Evolutionary conservation across 2,329 filamentous ascomycete species (phyloP).

Genomic region (Ophiosphaerella korrae): DNA sequence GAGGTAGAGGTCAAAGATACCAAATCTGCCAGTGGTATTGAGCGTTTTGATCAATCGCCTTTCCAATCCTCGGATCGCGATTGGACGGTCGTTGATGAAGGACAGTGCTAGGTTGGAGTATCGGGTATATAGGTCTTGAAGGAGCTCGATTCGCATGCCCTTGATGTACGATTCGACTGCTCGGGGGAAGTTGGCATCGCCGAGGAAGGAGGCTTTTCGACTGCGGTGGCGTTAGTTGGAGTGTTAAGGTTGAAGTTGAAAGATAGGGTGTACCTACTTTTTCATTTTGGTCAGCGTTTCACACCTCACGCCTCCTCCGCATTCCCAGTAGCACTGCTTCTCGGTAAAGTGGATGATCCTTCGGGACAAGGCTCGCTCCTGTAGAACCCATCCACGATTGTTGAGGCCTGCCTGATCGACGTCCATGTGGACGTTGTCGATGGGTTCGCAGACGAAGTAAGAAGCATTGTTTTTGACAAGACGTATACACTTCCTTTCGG

Average conservation of each 20-base stretch:
- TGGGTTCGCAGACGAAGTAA: constrained; percentile 11
- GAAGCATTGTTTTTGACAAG: neutral
- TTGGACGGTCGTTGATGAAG: neutral
- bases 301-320: constrained; percentile 17
- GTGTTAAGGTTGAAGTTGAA: neutral
- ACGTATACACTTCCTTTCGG: neutral
- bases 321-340: constrained; percentile 30
- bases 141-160: neutral
- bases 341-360: constrained; percentile 27
- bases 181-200: neutral
- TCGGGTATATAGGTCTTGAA: neutral
- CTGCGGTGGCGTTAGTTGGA: neutral
- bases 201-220: neutral
- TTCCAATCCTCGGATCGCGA: neutral
- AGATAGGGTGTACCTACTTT: neutral
- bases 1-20: neutral
- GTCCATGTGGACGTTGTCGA: constrained; percentile 22
- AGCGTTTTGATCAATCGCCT: neutral
- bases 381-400: constrained; percentile 16
- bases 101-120: neutral
- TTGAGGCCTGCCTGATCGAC: constrained; percentile 19
- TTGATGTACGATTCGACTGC: neutral
- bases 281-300: constrained; percentile 7
- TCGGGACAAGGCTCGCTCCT: constrained; percentile 26
- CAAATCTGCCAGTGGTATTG: neutral